Evolutionary conservation across 768 basidiomycete genomes (phyloP).

Genomic region (Brasilioporus rufonigricans): DNA sequence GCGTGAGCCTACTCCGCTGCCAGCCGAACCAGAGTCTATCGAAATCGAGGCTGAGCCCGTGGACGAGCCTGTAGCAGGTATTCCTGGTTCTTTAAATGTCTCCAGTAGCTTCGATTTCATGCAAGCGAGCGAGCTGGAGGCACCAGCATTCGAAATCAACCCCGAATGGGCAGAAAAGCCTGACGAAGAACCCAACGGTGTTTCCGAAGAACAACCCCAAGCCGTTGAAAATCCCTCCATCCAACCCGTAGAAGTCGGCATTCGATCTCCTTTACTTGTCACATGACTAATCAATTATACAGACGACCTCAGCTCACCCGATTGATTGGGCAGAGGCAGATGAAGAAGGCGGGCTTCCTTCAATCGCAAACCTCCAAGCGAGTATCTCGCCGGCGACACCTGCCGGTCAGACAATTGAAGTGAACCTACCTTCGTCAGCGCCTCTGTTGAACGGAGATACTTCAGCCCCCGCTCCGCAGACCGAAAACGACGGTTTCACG

Average conservation of each 20-base stretch:
- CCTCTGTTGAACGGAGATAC: conserved; percentile 21
- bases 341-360: conserved; percentile 75
- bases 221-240: conserved; percentile 4
- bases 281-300: neutral
- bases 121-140: conserved; percentile 76
- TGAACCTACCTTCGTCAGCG: conserved; percentile 24
- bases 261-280: neutral
- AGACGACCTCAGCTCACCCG: conserved; percentile 31
- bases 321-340: conserved; percentile 81
- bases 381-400: conserved; percentile 75
- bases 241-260: conserved; percentile 34
- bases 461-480: conserved; percentile 19
- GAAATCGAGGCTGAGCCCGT: conserved; percentile 31
- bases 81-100: conserved; percentile 38
- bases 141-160: conserved; percentile 47
- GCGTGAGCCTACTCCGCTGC: conserved; percentile 31
- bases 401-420: conserved; percentile 35
- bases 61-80: conserved; percentile 37
- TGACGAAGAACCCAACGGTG: conserved; percentile 30
- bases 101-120: conserved; percentile 74
- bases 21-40: conserved; percentile 29
- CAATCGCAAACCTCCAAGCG: conserved; percentile 72
- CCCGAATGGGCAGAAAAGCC: conserved; percentile 57
- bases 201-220: conserved; percentile 17
- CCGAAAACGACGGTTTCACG: conserved; percentile 65